Evolutionary conservation across 768 basidiomycete genomes (phyloP).

Genomic region (Cantharellus cinnabarinus): DNA sequence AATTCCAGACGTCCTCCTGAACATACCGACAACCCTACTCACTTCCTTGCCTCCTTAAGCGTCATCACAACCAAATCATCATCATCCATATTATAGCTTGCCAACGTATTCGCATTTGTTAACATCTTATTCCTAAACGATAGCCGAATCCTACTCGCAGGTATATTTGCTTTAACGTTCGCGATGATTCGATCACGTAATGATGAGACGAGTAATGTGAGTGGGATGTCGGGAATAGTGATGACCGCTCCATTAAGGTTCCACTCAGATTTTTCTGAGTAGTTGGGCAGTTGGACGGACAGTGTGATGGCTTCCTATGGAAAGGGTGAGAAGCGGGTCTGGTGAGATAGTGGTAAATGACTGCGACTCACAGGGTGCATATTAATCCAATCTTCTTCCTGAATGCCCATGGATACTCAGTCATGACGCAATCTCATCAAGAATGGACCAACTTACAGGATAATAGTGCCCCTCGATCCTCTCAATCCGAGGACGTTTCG

Average conservation of each 20-base stretch:
- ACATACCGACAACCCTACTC: too few relatives aligned
- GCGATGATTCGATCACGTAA: conserved; percentile 75
- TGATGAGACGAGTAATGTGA: conserved; percentile 69
- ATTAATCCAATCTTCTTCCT: conserved; percentile 53
- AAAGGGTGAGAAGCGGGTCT: not conserved
- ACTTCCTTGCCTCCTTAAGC: too few relatives aligned
- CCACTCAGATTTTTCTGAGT: conserved; percentile 78
- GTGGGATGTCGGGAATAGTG: conserved; percentile 60
- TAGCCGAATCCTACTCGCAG: conserved; percentile 62
- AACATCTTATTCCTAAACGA: conserved; percentile 70
- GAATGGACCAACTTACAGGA: conserved; percentile 23
- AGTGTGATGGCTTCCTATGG: conserved; percentile 67
- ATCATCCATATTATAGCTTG: conserved; percentile 76
- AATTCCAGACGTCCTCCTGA: too few relatives aligned
- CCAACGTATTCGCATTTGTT: conserved; percentile 69
- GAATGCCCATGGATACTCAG: not conserved
- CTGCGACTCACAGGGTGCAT: conserved; percentile 53
- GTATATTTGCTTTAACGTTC: conserved; percentile 54
- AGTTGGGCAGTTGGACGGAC: conserved; percentile 60
- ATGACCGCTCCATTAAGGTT: conserved; percentile 69
- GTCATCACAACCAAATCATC: conserved; percentile 67
- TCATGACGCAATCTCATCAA: not conserved
- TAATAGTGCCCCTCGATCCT: conserved; percentile 75
- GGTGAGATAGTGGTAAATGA: not conserved
- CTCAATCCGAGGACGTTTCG: conserved; percentile 73